phyloP scores from a whole-genome alignment of 495 filamentous ascomycete genomes.

The Lophiotrema nucula region DNA sequence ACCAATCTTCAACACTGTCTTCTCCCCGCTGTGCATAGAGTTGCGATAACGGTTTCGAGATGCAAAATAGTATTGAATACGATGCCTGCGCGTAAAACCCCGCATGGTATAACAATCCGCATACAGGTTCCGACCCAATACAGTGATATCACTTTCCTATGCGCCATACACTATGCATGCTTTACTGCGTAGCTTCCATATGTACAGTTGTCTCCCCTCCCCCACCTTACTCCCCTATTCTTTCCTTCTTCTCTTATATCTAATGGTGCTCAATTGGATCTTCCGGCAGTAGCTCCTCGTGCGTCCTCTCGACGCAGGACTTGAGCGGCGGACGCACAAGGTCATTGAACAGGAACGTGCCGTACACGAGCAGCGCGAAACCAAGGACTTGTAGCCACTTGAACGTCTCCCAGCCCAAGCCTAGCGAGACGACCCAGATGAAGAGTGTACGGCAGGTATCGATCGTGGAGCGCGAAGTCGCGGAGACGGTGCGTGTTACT shows the following conservation, averaged over 20 bases:
- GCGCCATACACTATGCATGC: no score
- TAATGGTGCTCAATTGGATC: conserved; percentile 78
- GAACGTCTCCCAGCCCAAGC: conserved; percentile 94
- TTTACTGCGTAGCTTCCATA: conserved; percentile 3
- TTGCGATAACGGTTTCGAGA: no score
- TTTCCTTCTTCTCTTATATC: no score
- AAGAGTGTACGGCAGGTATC: conserved; percentile 97
- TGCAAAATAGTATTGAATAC: no score
- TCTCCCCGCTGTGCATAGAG: no score
- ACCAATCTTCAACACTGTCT: no score
- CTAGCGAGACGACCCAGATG: conserved; percentile 95
- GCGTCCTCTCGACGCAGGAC: conserved; percentile 33
- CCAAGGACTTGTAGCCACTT: conserved; percentile 95
- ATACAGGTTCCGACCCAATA: no score
- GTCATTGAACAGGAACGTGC: conserved; percentile 96
- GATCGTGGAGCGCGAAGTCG: conserved; percentile 90
- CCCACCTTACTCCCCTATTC: no score
- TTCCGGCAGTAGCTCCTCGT: conserved; percentile 72
- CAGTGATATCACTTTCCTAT: no score
- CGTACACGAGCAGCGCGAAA: conserved; percentile 88
- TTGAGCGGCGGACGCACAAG: conserved; percentile 76
- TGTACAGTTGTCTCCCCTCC: neutral
- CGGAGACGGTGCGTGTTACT: conserved; percentile 82
- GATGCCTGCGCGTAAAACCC: no score
- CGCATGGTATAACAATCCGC: no score